Conservation (phyloP, 805 yeast species). For the Yamadazyma takamatsuzukensis region DNA sequence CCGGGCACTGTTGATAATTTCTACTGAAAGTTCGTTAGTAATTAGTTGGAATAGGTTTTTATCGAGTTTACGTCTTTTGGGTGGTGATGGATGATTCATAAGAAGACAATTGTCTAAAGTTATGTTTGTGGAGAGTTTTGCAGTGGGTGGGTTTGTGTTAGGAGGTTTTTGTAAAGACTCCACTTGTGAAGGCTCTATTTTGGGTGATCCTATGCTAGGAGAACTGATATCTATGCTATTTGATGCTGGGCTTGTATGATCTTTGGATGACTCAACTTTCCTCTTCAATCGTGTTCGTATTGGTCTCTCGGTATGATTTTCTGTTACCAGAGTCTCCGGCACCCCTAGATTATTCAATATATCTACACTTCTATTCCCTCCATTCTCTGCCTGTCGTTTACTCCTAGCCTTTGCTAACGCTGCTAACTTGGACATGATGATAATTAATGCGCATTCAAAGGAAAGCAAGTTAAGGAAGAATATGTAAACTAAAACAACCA, state of each 20-base stretch:
- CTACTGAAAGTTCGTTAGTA: conserved; percentile 41
- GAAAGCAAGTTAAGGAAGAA: no score
- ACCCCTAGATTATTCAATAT: conserved; percentile 12
- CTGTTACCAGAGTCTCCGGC: background rate
- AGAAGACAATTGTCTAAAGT: no score
- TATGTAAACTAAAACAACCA: no score
- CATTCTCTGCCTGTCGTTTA: conserved; percentile 1
- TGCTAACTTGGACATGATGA: conserved; percentile 43
- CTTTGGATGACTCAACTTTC: background rate
- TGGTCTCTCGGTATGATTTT: background rate
- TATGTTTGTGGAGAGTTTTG: no score
- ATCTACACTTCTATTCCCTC: conserved; percentile 13
- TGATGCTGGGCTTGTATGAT: conserved; percentile 3
- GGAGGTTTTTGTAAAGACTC: no score
- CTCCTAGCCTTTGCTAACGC: conserved; percentile 44
- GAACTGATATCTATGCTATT: conserved; percentile 3
- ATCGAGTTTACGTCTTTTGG: conserved; percentile 20
- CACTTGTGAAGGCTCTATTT: no score
- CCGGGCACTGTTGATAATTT: conserved; percentile 36
- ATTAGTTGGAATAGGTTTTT: conserved; percentile 25
- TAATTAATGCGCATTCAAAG: no score
- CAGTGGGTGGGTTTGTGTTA: no score
- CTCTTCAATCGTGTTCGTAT: background rate
- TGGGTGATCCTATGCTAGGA: no score
- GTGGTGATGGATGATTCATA: no score